Conservation (phyloP, 768 basidiomycete species). For the Scleroderma bovista region DNA sequence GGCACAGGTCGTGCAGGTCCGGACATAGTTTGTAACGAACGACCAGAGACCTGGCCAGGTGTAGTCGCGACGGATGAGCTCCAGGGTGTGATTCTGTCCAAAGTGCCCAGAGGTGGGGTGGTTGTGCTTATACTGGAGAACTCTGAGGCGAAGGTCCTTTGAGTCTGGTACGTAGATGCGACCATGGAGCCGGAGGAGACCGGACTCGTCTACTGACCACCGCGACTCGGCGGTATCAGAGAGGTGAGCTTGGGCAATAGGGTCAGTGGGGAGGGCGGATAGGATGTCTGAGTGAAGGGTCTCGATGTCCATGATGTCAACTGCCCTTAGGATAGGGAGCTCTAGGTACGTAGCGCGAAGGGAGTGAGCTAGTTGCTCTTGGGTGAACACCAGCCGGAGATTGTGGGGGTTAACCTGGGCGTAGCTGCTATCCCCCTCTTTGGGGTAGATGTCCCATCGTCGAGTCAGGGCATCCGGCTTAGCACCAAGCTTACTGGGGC, state of each 20-base stretch:
- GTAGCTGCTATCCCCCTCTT: neutral
- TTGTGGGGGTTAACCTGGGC: neutral
- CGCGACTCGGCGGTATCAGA: too few relatives aligned
- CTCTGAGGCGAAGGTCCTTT: too few relatives aligned
- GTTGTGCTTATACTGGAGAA: too few relatives aligned
- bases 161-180: too few relatives aligned
- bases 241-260: neutral
- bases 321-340: neutral
- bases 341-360: neutral
- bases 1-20: neutral
- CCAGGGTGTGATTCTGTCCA: neutral
- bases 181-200: too few relatives aligned
- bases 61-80: neutral
- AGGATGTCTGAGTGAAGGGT: neutral
- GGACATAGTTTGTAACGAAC: neutral
- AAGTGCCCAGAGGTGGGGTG: too few relatives aligned
- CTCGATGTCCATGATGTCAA: neutral
- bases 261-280: neutral
- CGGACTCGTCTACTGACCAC: too few relatives aligned
- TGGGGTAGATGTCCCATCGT: too few relatives aligned
- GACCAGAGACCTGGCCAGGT: neutral
- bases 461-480: neutral
- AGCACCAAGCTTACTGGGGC: neutral
- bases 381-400: neutral
- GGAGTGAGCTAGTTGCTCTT: neutral